Base-by-base conservation (phyloP, 305 asterid species). In the Ilex paraguariensis region DNA sequence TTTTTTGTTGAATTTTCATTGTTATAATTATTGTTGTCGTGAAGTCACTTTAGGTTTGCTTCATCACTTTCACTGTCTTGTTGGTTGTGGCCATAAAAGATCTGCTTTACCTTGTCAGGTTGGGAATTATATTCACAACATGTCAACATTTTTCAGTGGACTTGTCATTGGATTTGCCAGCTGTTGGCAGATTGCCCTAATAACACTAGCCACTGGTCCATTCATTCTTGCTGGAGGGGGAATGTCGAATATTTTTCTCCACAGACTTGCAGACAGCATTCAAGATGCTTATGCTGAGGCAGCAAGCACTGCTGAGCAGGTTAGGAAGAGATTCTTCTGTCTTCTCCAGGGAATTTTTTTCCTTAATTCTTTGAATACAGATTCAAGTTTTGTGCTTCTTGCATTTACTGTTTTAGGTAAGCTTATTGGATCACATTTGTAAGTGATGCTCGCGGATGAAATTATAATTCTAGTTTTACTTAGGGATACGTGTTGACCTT, bases 251-350 rank as follows among this genome's bases (percentile, higher is more conserved):
- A 17, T 54, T 8, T 54, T 54, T 54, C 31, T 54, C 21, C 57
- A 54, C 57, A 54, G 30, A 14, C 30, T 54, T n/a, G 57, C 57
- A 7, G 57, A 54, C 14, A 54, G n/a, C n/a, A 54, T 54, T 8
- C 57, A n/a, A 54, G 57, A 54, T 54, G 57, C 57, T 8, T 54
- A 54, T 54, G 57, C 21, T 54, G 57, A 54, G n/a, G 57, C 57
- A 3, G 57, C 57, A 54, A 54, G 57, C 31, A 28, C n/a, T 15
- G 57, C 57, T 15, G 57, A 54, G n/a, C 57, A 54, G 21, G 57
- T 54, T 17, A 28, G 42, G 42, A 36, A 36, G 42, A 36, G 42
- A 36, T 3, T 36, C 42, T 36, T 36, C 6, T 36, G 42, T 5
- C 28, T 36, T 36, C 9, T 36, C 42, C 6, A 36, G 42, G 0